These are phyloP conservation scores for Mastigamoeba balamuthi DNA, from an alignment of 78 protist genomes.

Conservation along the genomic window DNA sequence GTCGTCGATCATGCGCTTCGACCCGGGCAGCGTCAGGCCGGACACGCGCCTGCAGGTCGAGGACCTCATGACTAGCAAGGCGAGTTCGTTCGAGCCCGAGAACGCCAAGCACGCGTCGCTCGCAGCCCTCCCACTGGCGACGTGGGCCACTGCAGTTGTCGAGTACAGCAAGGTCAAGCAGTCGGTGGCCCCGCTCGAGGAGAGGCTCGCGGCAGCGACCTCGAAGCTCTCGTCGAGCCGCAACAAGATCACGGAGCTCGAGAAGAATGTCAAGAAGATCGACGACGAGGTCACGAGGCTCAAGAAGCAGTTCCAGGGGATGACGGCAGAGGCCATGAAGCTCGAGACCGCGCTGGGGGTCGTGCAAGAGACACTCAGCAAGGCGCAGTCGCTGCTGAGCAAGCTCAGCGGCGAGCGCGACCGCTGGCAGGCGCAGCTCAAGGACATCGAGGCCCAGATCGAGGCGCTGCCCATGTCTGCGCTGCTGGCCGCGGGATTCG, in stretches of 20 bases:
- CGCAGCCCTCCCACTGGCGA: conserved; percentile 77
- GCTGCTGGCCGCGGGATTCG: conserved; percentile 40
- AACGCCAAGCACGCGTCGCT: conserved; percentile 25
- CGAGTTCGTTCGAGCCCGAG: conserved; percentile 37
- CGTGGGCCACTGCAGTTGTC: conserved; percentile 73
- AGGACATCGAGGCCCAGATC: neutral
- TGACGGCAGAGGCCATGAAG: conserved; percentile 54
- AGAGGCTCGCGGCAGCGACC: neutral
- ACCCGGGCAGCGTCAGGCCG: conserved; percentile 13
- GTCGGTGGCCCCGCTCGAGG: conserved; percentile 20
- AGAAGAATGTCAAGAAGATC: conserved; percentile 5
- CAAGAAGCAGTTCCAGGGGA: conserved; percentile 4
- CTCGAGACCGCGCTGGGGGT: conserved; percentile 20
- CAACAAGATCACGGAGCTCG: conserved; percentile 2
- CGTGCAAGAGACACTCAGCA: neutral
- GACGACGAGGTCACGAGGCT: conserved; percentile 48
- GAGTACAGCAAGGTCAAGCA: conserved; percentile 20
- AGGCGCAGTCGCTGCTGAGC: conserved; percentile 49
- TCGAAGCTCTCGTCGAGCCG: neutral
- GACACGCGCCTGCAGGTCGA: neutral
- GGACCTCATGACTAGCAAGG: conserved; percentile 8
- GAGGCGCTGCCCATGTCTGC: conserved; percentile 7
- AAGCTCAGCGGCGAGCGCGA: conserved; percentile 61
- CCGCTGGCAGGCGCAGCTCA: conserved; percentile 54
- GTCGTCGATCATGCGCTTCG: conserved; percentile 54